Percentiles rank a stretch among this genome's conserved stretches.
These are phyloP conservation scores for Rubia tinctorum DNA, from an alignment of 305 asterid species.

Conservation along the genomic window DNA sequence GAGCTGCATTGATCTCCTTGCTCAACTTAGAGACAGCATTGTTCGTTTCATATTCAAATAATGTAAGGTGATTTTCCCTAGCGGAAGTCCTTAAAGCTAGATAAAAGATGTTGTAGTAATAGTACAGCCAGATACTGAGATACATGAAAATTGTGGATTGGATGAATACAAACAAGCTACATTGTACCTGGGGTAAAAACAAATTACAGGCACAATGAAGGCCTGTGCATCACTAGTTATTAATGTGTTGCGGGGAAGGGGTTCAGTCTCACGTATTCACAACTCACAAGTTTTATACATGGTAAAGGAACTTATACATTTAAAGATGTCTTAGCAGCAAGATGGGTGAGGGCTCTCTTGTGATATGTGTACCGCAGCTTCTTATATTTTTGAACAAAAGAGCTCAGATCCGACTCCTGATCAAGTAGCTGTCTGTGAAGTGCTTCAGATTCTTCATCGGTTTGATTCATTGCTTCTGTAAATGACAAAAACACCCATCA, in stretches of 20 bases:
- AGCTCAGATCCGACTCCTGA: slow-evolving; percentile 58
- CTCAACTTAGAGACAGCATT: background rate
- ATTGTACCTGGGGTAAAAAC: background rate
- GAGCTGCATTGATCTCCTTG: slow-evolving; percentile 10
- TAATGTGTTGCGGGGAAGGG: background rate
- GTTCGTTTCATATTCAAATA: background rate
- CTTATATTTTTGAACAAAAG: slow-evolving; percentile 79
- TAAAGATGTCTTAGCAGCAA: slow-evolving; percentile 76
- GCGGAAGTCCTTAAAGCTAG: background rate
- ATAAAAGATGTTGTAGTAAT: background rate
- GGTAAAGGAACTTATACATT: slow-evolving; percentile 27
- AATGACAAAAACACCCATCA: background rate
- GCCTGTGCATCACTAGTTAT: background rate
- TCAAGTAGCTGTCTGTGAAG: slow-evolving; percentile 80
- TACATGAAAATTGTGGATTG: background rate
- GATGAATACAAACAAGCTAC: background rate
- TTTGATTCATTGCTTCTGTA: slow-evolving; percentile 63
- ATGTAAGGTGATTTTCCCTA: no score
- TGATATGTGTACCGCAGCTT: slow-evolving; percentile 67
- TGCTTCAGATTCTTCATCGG: slow-evolving; percentile 80
- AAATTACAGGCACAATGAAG: background rate
- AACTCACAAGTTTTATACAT: background rate
- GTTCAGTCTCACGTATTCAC: background rate
- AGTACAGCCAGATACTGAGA: slow-evolving; percentile 2
- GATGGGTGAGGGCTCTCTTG: slow-evolving; percentile 72